Evolutionary conservation across 1,284 basidiomycete species (phyloP).

Genomic region (Ceratobasidium sp.): DNA sequence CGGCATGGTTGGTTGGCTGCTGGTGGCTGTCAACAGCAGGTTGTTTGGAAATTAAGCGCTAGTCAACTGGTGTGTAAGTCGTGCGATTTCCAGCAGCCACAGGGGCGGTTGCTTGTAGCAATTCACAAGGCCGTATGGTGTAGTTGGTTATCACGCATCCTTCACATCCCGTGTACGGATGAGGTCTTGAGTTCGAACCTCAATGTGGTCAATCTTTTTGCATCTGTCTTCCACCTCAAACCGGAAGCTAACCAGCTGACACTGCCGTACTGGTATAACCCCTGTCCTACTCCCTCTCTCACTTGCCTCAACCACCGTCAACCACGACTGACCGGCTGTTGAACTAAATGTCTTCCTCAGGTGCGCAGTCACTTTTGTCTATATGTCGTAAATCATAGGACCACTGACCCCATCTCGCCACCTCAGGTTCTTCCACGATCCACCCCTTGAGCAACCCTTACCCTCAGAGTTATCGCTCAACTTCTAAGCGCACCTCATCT

Average conservation of each 20-base stretch:
- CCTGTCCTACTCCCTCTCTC: background rate
- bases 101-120: background rate
- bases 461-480: constrained; percentile 29
- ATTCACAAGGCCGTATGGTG: constrained; percentile 31
- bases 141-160: constrained; percentile 43
- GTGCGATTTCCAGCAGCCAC: background rate
- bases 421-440: constrained; percentile 30
- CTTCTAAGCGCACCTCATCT: constrained; percentile 20
- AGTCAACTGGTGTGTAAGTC: no score
- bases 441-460: constrained; percentile 38
- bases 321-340: background rate
- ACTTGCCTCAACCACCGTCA: background rate
- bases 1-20: constrained; percentile 71
- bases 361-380: background rate
- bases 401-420: background rate
- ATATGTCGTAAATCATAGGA: no score
- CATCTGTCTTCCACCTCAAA: background rate
- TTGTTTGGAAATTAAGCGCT: no score
- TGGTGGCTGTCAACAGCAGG: constrained; percentile 22
- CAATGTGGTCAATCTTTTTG: constrained; percentile 32
- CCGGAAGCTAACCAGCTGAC: background rate
- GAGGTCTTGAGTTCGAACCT: constrained; percentile 41
- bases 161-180: constrained; percentile 35
- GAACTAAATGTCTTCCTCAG: constrained; percentile 24
- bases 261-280: no score